A percentile compares a stretch with the other conserved stretches of the same genome.
phyloP scores from a whole-genome alignment of 306 rosid species.

The Lithocarpus polystachyus region DNA sequence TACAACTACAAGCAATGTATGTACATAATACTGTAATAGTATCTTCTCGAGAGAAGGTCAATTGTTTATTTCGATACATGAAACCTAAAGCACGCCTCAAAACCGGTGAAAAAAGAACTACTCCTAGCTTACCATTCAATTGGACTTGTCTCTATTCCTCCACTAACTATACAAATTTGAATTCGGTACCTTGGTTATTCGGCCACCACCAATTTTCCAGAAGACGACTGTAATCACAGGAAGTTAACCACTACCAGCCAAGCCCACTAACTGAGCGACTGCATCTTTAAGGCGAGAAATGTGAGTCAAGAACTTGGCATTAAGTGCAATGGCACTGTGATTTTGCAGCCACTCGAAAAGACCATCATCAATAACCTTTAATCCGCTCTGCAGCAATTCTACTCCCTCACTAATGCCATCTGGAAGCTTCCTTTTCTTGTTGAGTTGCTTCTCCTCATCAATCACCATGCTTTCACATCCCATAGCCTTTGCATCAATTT shows the following conservation, averaged over 20 bases:
- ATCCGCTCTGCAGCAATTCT: constrained; percentile 67
- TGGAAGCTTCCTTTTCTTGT: constrained; percentile 75
- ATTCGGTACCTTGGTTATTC: not conserved
- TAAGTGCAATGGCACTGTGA: constrained; percentile 48
- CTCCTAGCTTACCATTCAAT: not conserved
- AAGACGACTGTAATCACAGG: not conserved
- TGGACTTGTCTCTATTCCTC: not conserved
- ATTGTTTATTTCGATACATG: not conserved
- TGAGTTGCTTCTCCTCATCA: constrained; percentile 35
- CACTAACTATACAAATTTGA: no score
- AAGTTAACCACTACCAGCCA: constrained; percentile 41
- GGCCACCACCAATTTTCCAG: not conserved
- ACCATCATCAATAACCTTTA: constrained; percentile 65
- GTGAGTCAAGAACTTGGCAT: constrained; percentile 44
- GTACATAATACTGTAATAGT: not conserved
- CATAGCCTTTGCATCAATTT: constrained; percentile 26
- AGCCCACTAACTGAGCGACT: constrained; percentile 55
- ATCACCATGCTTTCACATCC: constrained; percentile 46
- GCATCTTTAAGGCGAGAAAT: constrained; percentile 69
- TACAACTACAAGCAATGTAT: not conserved
- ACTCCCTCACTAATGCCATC: constrained; percentile 68
- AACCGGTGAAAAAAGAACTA: not conserved
- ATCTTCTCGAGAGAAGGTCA: not conserved
- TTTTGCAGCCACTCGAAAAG: constrained; percentile 64
- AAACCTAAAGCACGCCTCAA: not conserved